These are phyloP conservation scores for Colletotrichum siamense DNA, from an alignment of 2,329 filamentous ascomycete species.

Conservation along the genomic window DNA sequence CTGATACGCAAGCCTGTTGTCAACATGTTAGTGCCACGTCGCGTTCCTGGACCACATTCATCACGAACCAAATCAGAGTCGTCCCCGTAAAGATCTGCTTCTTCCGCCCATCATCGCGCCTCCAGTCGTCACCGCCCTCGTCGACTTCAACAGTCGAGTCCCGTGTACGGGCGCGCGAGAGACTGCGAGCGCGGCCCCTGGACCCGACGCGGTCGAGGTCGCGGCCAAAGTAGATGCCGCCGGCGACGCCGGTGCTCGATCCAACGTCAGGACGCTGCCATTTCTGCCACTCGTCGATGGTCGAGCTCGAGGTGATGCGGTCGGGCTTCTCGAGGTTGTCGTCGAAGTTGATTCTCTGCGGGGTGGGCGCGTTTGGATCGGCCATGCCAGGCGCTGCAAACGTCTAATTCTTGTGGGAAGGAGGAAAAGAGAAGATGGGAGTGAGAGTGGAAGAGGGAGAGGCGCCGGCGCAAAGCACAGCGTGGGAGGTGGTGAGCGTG, in stretches of 20 bases:
- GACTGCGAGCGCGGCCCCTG: slow-evolving; percentile 27
- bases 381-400: background rate
- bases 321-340: slow-evolving; percentile 12
- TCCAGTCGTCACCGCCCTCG: slow-evolving; percentile 34
- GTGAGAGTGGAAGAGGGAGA: background rate
- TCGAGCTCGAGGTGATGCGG: slow-evolving; percentile 5
- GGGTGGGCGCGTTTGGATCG: background rate
- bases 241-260: slow-evolving; percentile 19
- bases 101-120: slow-evolving; percentile 34
- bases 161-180: slow-evolving; percentile 26
- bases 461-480: slow-evolving; percentile 7
- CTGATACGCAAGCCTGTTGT: slow-evolving; percentile 63
- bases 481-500: background rate
- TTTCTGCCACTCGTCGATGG: slow-evolving; percentile 1
- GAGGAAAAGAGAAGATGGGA: background rate
- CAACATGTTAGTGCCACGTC: background rate
- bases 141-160: slow-evolving; percentile 31
- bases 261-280: slow-evolving; percentile 10
- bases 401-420: background rate
- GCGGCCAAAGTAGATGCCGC: slow-evolving; percentile 26
- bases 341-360: slow-evolving; percentile 13
- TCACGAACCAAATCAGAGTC: slow-evolving; percentile 35
- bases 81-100: slow-evolving; percentile 42
- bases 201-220: slow-evolving; percentile 20
- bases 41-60: rapidly evolving